Base-by-base conservation (phyloP, 208 protist species). In the Leishmania braziliensis region DNA sequence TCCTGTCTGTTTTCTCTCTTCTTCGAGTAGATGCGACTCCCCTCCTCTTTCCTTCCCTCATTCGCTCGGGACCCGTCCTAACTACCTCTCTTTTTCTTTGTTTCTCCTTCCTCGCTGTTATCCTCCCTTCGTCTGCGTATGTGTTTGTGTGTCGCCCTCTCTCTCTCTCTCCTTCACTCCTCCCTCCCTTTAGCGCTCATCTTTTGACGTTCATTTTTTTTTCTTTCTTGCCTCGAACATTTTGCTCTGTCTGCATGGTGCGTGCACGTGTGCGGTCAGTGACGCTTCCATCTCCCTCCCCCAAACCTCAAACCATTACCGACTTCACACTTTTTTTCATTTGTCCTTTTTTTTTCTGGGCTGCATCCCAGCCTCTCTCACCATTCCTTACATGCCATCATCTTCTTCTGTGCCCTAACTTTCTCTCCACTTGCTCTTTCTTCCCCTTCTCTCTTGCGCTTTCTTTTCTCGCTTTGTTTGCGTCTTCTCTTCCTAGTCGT, bases 151-250 rank as follows among this genome's bases (percentile, higher is more conserved):
- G 36, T 20, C 39, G 26, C n/a, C 20, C 48, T 9, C 36, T 53
- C 29, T 46, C 10, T 73, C 20, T 78, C 48, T 46, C 8, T 83
- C 53, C 53, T n/a, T 18, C 53, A 26, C 5, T 77, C 16, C 54
- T 2, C 56, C 56, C 66, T 14, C 60, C 48, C 62, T 65, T 54
- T 29, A 75, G 65, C 46, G 39, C 39, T 83, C 29, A 58, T 86
- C 68, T 56, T 39, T 75, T 74, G 16, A 46, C 5, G 26, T 60
- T 81, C 66, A 26, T 36, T 53, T 78, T 46, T 73, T 73, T 71
- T 48, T 71, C 36, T 3, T 33, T 46, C 8, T 33, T 48, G 36
- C 33, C n/a, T 70, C 33, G 29, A 20, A 20, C 26, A 4, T 62
- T 62, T 60, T 60, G 20, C 0, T 62, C 20, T 60, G 0, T 20